Evolutionary conservation across 2,329 filamentous ascomycete species (phyloP).

Genomic region (Hypocrella siamensis): DNA sequence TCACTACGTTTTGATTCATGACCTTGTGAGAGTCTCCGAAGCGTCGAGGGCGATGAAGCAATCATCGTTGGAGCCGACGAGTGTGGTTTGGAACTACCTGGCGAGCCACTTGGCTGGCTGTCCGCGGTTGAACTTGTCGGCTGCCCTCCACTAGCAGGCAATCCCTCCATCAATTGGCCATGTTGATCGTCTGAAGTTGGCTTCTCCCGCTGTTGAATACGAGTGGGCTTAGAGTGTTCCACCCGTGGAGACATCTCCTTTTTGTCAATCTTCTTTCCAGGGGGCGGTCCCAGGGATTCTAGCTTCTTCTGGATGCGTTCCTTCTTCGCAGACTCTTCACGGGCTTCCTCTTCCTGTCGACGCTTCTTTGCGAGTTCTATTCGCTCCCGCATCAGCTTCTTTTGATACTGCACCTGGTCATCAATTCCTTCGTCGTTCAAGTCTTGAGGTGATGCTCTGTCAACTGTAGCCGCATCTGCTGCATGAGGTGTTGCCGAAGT

Average conservation of each 20-base stretch:
- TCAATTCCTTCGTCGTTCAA: slow-evolving; percentile 24
- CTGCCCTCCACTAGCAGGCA: neutral
- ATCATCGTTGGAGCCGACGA: slow-evolving; percentile 6
- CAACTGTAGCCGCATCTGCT: no score
- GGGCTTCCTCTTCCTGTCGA: slow-evolving; percentile 50
- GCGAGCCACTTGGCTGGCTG: slow-evolving; percentile 2
- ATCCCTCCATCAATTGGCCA: slow-evolving; percentile 1
- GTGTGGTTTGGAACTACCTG: slow-evolving; percentile 3
- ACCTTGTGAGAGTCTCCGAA: slow-evolving; percentile 16
- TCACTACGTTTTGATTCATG: slow-evolving; percentile 17
- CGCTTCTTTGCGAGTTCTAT: slow-evolving; percentile 55
- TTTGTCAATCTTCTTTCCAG: slow-evolving; percentile 42
- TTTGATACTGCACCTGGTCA: slow-evolving; percentile 47
- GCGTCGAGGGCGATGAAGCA: slow-evolving; percentile 5
- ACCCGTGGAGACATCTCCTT: slow-evolving; percentile 27
- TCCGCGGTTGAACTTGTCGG: slow-evolving; percentile 1
- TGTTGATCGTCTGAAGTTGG: slow-evolving; percentile 6
- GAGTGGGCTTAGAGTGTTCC: slow-evolving; percentile 20
- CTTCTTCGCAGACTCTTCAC: slow-evolving; percentile 55
- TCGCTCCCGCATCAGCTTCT: slow-evolving; percentile 57
- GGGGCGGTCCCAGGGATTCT: slow-evolving; percentile 50
- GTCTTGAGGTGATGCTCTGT: no score
- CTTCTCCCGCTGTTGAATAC: slow-evolving; percentile 19
- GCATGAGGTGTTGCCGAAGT: no score
- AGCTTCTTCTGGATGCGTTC: slow-evolving; percentile 60